These are phyloP conservation scores for Microsporum audouinii DNA, from an alignment of 2,329 filamentous ascomycete species.

Conservation along the genomic window DNA sequence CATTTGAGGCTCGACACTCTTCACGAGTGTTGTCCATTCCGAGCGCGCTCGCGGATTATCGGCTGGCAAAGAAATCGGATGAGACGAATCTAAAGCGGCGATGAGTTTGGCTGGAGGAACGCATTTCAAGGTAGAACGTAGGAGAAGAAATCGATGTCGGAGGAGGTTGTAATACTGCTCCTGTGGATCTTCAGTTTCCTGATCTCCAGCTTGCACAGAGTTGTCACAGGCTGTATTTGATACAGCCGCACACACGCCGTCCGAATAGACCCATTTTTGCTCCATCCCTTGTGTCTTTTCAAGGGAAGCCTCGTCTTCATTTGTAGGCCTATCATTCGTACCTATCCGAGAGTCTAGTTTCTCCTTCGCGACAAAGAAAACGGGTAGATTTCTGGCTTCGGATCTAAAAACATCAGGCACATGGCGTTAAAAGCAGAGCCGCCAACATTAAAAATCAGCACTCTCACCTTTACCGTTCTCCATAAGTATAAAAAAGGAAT, in stretches of 20 bases:
- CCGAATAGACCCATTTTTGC: slow-evolving; percentile 54
- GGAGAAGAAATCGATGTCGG: slow-evolving; percentile 50
- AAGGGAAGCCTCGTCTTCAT: neutral
- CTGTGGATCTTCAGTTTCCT: slow-evolving; percentile 39
- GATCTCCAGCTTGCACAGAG: slow-evolving; percentile 25
- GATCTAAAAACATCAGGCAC: slow-evolving; percentile 12
- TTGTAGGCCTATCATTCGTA: neutral
- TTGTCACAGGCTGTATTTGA: slow-evolving; percentile 28
- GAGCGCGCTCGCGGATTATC: slow-evolving; percentile 43
- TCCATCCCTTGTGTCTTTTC: neutral
- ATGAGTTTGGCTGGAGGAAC: slow-evolving; percentile 44
- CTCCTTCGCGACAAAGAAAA: slow-evolving; percentile 13
- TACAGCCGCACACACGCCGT: slow-evolving; percentile 65
- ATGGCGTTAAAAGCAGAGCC: neutral
- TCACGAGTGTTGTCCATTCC: slow-evolving; percentile 42
- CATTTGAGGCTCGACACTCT: slow-evolving; percentile 36
- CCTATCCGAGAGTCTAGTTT: slow-evolving; percentile 7
- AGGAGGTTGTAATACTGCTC: slow-evolving; percentile 58
- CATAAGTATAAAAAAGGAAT: neutral
- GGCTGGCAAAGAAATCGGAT: slow-evolving; percentile 43
- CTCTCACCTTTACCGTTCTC: neutral
- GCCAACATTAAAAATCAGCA: neutral
- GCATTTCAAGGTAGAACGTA: slow-evolving; percentile 52
- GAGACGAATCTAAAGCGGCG: slow-evolving; percentile 42
- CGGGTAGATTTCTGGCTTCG: slow-evolving; percentile 15